Percentiles rank a stretch among this genome's conserved stretches.
These are phyloP conservation scores for Naegleria fowleri DNA, from an alignment of 208 protist species.

Conservation along the genomic window DNA sequence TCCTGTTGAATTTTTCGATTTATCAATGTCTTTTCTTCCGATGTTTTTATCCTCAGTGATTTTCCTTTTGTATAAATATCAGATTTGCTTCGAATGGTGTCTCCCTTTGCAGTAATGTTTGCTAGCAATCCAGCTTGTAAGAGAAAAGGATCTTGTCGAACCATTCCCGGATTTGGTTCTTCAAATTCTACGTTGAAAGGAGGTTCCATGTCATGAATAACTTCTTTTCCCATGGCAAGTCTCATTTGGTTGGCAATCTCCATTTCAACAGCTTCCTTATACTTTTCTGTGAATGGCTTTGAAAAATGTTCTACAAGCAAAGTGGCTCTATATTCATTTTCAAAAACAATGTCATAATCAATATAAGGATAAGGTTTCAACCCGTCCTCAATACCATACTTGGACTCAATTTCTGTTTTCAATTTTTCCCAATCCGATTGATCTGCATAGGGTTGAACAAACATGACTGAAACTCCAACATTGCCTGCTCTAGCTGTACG, in stretches of 20 bases:
- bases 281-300: neutral
- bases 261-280: neutral
- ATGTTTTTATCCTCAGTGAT: neutral
- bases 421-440: neutral
- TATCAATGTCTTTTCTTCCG: neutral
- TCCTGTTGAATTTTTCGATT: neutral
- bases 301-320: neutral
- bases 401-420: neutral
- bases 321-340: neutral
- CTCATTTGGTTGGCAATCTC: neutral
- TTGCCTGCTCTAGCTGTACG: constrained; percentile 88
- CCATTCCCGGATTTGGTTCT: neutral
- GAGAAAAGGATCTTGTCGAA: neutral
- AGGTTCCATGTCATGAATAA: neutral
- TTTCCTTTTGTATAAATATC: neutral
- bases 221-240: neutral
- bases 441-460: constrained; percentile 45
- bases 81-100: neutral
- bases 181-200: neutral
- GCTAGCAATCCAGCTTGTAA: neutral
- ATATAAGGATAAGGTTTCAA: neutral
- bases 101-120: neutral
- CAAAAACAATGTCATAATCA: neutral
- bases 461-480: constrained; percentile 73
- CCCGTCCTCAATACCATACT: neutral